These are phyloP conservation scores for Botryobasidium botryosum DNA, from an alignment of 768 basidiomycete genomes.

Conservation along the genomic window DNA sequence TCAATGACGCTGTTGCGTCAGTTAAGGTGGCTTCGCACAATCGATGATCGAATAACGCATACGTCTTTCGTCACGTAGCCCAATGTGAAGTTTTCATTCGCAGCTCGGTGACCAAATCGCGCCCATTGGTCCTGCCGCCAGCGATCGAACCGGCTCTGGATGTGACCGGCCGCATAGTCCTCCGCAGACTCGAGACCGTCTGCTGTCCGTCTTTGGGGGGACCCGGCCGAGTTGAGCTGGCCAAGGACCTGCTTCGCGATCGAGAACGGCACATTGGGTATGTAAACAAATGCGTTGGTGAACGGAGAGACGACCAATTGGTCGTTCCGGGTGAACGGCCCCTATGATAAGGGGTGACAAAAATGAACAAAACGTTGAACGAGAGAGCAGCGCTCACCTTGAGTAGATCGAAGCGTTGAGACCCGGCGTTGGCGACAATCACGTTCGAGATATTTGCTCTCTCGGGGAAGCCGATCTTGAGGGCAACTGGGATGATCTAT, in stretches of 20 bases:
- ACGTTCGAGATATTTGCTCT: slow-evolving; percentile 42
- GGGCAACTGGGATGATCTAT: too few relatives aligned
- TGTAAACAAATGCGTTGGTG: slow-evolving; percentile 42
- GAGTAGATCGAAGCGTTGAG: slow-evolving; percentile 50
- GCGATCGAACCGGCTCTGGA: slow-evolving; percentile 2
- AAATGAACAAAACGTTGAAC: too few relatives aligned
- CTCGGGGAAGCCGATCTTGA: slow-evolving; percentile 28
- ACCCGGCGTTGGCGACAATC: slow-evolving; percentile 47
- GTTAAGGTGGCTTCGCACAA: too few relatives aligned
- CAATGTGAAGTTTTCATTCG: slow-evolving; percentile 34
- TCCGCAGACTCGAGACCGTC: slow-evolving; percentile 1
- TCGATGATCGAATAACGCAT: slow-evolving; percentile 15
- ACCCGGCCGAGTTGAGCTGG: too few relatives aligned
- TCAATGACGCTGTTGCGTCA: too few relatives aligned
- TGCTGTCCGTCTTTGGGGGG: too few relatives aligned
- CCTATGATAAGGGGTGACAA: slow-evolving; percentile 15
- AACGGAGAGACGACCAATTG: slow-evolving; percentile 63
- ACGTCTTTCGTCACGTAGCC: slow-evolving; percentile 66
- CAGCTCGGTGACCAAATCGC: too few relatives aligned
- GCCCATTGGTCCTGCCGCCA: slow-evolving; percentile 19
- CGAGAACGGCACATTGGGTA: slow-evolving; percentile 35
- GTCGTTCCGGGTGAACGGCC: slow-evolving; percentile 65
- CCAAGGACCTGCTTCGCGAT: slow-evolving; percentile 36
- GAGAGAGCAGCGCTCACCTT: slow-evolving; percentile 11
- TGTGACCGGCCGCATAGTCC: slow-evolving; percentile 5